A percentile compares a stretch with the other conserved stretches of the same genome.
phyloP scores from a whole-genome alignment of 2,329 filamentous ascomycete species.

The Aureobasidium subglaciale region DNA sequence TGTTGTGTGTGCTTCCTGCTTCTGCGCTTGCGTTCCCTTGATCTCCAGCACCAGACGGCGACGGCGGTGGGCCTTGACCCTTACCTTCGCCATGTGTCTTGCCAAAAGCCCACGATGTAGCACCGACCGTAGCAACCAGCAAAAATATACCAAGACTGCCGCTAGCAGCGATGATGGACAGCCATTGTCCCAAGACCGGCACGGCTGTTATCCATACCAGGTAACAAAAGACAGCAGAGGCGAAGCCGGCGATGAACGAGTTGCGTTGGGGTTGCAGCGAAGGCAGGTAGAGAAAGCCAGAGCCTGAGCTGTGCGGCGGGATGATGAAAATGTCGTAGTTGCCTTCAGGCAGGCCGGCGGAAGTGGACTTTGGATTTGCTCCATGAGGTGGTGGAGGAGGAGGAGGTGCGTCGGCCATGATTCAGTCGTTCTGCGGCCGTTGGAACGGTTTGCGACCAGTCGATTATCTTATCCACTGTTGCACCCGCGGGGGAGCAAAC shows the following conservation, averaged over 20 bases:
- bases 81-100: slow-evolving; percentile 51
- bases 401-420: slow-evolving; percentile 36
- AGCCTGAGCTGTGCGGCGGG: slow-evolving; percentile 80
- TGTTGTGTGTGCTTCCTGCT: not conserved
- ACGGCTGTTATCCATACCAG: slow-evolving; percentile 65
- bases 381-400: slow-evolving; percentile 84
- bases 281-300: slow-evolving; percentile 89
- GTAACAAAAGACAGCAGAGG: slow-evolving; percentile 65
- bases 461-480: not conserved
- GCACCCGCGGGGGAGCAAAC: slow-evolving; percentile 2
- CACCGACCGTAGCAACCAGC: slow-evolving; percentile 63
- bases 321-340: slow-evolving; percentile 98
- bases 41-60: slow-evolving; percentile 22
- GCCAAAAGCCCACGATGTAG: slow-evolving; percentile 72
- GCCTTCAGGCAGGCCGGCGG: slow-evolving; percentile 68
- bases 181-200: slow-evolving; percentile 68
- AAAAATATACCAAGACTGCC: slow-evolving; percentile 67
- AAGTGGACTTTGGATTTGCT: slow-evolving; percentile 60
- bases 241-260: slow-evolving; percentile 84
- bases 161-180: slow-evolving; percentile 60
- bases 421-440: not conserved
- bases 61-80: slow-evolving; percentile 22
- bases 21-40: not conserved
- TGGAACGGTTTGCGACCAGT: slow-evolving; percentile 3
- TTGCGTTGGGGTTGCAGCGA: slow-evolving; percentile 79